Evolutionary conservation across 139 green algal genomes (phyloP).

Genomic region (Chlorella sp.): DNA sequence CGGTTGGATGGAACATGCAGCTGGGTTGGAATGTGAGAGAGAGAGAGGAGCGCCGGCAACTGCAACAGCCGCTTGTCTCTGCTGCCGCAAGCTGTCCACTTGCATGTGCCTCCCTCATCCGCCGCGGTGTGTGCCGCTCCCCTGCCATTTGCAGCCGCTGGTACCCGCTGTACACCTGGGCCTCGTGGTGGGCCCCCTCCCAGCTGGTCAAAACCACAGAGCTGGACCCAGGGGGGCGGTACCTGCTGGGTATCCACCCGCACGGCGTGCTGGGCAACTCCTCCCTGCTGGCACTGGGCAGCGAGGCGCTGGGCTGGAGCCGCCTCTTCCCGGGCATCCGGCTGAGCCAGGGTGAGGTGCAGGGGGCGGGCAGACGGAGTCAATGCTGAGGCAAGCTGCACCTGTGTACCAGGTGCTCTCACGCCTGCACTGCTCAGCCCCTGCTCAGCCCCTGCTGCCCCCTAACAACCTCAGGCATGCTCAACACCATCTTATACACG

Average conservation of each 20-base stretch:
- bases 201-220: neutral
- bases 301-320: neutral
- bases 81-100: too few species aligned
- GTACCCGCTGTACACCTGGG: neutral
- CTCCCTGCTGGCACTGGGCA: neutral
- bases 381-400: too few species aligned
- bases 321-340: neutral
- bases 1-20: too few species aligned
- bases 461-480: neutral
- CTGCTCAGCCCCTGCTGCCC: too few species aligned
- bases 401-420: too few species aligned
- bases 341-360: slow-evolving; percentile 3
- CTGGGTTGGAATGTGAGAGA: too few species aligned
- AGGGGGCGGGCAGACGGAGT: too few species aligned
- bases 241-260: neutral
- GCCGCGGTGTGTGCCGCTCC: too few species aligned
- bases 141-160: neutral
- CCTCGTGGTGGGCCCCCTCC: neutral
- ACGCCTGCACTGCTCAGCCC: too few species aligned
- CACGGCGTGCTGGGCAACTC: neutral
- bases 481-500: neutral
- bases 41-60: too few species aligned
- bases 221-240: neutral
- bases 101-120: too few species aligned
- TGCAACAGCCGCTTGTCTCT: too few species aligned